phyloP scores from a whole-genome alignment of 805 yeast genomes.

The Grigorovia humatica region DNA sequence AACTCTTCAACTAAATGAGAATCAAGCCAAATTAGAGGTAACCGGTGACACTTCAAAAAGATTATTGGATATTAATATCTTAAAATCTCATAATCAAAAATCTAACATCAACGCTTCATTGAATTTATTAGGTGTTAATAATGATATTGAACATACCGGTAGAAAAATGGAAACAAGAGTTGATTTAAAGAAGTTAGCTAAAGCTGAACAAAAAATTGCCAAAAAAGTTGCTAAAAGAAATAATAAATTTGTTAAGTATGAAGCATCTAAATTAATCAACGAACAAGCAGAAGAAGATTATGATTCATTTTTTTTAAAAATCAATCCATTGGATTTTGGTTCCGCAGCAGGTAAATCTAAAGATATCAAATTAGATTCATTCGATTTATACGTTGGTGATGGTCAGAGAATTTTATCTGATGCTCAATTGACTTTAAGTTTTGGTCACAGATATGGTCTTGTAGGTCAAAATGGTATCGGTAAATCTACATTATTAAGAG shows the following conservation, averaged over 20 bases:
- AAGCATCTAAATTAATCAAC: conserved; percentile 82
- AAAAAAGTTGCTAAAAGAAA: conserved; percentile 87
- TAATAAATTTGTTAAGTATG: conserved; percentile 76
- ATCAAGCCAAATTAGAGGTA: conserved; percentile 61
- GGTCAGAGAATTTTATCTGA: conserved; percentile 88
- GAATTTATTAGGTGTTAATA: conserved; percentile 69
- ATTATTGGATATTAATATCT: conserved; percentile 65
- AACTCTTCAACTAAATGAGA: conserved; percentile 46
- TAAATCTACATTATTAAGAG: conserved; percentile 87
- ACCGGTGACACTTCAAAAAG: conserved; percentile 87
- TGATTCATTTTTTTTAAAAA: conserved; percentile 89
- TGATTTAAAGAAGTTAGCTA: conserved; percentile 91
- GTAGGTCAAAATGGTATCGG: conserved; percentile 99
- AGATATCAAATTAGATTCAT: conserved; percentile 85
- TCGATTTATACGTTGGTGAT: conserved; percentile 91
- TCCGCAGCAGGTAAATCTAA: conserved; percentile 92
- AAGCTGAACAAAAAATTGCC: conserved; percentile 95
- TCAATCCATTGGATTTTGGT: conserved; percentile 89
- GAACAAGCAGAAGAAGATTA: conserved; percentile 63
- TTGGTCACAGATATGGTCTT: conserved; percentile 92
- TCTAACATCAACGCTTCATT: conserved; percentile 68
- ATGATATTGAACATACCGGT: conserved; percentile 87
- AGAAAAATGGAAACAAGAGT: conserved; percentile 88
- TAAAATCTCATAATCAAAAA: conserved; percentile 49
- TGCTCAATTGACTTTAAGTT: conserved; percentile 74